These are phyloP conservation scores for Anethum foeniculum DNA, from an alignment of 140 eudicot genomes.

Conservation along the genomic window DNA sequence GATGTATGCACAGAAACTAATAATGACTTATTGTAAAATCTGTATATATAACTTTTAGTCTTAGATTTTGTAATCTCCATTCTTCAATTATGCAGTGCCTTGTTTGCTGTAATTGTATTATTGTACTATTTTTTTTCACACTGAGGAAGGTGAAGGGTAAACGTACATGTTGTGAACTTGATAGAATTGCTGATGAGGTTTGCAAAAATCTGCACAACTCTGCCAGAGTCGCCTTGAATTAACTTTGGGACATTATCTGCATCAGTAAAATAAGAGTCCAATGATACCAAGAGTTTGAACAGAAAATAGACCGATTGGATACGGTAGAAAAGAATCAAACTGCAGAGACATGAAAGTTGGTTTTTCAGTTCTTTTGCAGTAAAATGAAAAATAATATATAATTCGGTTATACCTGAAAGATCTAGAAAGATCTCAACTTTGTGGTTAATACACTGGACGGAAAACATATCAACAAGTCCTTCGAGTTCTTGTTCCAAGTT, in stretches of 20 bases:
- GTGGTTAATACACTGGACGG: slow-evolving; percentile 92
- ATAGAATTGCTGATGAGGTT: slow-evolving; percentile 89
- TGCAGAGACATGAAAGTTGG: background rate
- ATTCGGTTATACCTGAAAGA: slow-evolving; percentile 63
- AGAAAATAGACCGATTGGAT: too few relatives aligned
- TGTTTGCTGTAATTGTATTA: background rate
- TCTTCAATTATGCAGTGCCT: background rate
- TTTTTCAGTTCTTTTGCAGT: background rate
- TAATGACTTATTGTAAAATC: background rate
- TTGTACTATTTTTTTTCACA: background rate
- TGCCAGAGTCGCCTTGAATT: slow-evolving; percentile 85
- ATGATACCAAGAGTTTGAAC: background rate
- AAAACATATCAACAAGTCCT: slow-evolving; percentile 93
- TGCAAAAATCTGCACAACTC: slow-evolving; percentile 89
- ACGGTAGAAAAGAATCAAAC: background rate
- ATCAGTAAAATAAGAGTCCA: slow-evolving; percentile 11
- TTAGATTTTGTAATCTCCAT: background rate
- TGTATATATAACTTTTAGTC: background rate
- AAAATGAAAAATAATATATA: background rate
- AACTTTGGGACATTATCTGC: slow-evolving; percentile 83
- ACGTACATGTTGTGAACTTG: slow-evolving; percentile 88
- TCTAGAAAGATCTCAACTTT: slow-evolving; percentile 77
- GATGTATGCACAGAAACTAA: background rate
- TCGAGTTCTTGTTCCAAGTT: slow-evolving; percentile 90
- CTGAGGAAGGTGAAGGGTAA: slow-evolving; percentile 11